These are phyloP conservation scores for Zygoascus ofunaensis DNA, from an alignment of 805 yeast species.

Conservation along the genomic window DNA sequence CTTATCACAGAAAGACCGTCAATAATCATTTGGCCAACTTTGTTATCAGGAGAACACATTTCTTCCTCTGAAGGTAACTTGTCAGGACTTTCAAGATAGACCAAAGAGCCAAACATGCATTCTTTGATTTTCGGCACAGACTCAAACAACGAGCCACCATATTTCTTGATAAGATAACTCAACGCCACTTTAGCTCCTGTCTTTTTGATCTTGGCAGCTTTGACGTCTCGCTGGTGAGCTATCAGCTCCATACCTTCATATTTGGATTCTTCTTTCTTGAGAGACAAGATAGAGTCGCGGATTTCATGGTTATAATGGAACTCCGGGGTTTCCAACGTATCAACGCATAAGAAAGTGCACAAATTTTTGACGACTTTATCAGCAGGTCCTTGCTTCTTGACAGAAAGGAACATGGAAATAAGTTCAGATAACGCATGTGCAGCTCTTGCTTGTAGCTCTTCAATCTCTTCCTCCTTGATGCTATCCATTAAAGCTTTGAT, in stretches of 20 bases:
- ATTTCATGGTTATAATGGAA: conserved; percentile 55
- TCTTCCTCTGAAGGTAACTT: conserved; percentile 22
- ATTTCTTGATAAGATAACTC: conserved; percentile 45
- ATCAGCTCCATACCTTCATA: conserved; percentile 54
- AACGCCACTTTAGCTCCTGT: conserved; percentile 74
- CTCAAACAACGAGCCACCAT: conserved; percentile 46
- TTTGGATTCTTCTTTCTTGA: conserved; percentile 67
- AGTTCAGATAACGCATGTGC: conserved; percentile 61
- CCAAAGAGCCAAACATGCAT: conserved; percentile 59
- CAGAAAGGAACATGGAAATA: conserved; percentile 46
- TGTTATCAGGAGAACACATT: conserved; percentile 27
- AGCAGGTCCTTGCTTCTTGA: conserved; percentile 61
- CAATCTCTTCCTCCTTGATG: conserved; percentile 64
- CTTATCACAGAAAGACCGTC: conserved; percentile 80
- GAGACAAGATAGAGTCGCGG: conserved; percentile 54
- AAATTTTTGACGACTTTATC: conserved; percentile 85
- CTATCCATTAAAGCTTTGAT: conserved; percentile 90
- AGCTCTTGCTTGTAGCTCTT: conserved; percentile 57
- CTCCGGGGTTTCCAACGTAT: conserved; percentile 92
- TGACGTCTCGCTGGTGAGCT: conserved; percentile 52
- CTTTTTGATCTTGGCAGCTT: conserved; percentile 70
- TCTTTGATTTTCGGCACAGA: conserved; percentile 58
- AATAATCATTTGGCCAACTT: conserved; percentile 66
- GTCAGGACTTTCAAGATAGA: conserved; percentile 28
- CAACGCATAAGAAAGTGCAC: conserved; percentile 90